A percentile compares a stretch with the other conserved stretches of the same genome.
phyloP scores from a whole-genome alignment of 345 rosid species.

The Eucalyptus decipiens region DNA sequence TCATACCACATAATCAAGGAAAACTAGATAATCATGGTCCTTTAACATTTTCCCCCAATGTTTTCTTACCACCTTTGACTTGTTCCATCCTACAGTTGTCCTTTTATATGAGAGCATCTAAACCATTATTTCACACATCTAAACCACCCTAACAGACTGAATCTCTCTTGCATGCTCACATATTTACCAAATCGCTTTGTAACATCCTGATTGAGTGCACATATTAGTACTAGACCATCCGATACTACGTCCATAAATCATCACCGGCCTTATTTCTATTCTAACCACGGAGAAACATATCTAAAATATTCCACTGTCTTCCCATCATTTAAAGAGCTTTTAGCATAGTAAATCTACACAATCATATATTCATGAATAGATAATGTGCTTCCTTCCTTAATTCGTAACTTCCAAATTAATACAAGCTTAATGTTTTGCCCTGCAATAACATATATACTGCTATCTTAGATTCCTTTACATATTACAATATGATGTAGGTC shows the following conservation, averaged over 20 bases:
- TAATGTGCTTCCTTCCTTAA: neutral
- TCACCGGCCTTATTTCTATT: neutral
- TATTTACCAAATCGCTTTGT: neutral
- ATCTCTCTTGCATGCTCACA: neutral
- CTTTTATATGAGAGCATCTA: neutral
- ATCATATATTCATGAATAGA: neutral
- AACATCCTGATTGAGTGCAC: neutral
- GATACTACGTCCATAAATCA: neutral
- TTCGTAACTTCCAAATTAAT: neutral
- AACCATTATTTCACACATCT: neutral
- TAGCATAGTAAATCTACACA: neutral
- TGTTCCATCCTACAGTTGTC: neutral
- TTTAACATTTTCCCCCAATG: neutral
- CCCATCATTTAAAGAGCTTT: neutral
- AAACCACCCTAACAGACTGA: neutral
- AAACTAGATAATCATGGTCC: neutral
- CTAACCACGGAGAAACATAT: neutral
- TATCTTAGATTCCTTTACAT: neutral
- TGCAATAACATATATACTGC: neutral
- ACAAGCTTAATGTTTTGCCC: neutral
- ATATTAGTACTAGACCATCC: neutral
- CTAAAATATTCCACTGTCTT: neutral
- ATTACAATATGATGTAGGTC: neutral
- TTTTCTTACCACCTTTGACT: neutral
- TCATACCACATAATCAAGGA: neutral